Conservation (phyloP, 371 early-diverging fungal genomes). For the Syncephalis fuscata region DNA sequence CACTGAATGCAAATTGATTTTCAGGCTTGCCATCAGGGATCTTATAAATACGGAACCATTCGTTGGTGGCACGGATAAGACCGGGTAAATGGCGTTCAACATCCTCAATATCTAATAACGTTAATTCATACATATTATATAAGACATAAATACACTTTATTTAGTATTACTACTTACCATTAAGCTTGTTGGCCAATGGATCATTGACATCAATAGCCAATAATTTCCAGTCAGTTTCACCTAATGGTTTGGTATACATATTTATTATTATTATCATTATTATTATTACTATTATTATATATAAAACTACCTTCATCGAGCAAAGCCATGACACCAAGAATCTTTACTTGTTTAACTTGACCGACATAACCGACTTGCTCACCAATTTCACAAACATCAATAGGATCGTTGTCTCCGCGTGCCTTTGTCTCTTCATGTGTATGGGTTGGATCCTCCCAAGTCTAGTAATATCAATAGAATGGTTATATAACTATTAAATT, state of each 20-base stretch:
- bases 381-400: slow-evolving; percentile 98
- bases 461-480: slow-evolving; percentile 35
- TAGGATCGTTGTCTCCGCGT: slow-evolving; percentile 95
- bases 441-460: slow-evolving; percentile 96
- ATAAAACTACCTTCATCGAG: slow-evolving; percentile 70
- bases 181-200: slow-evolving; percentile 79
- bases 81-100: slow-evolving; percentile 92
- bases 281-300: not conserved
- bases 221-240: slow-evolving; percentile 99
- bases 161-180: slow-evolving; percentile 24
- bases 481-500: not conserved
- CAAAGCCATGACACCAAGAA: slow-evolving; percentile 94
- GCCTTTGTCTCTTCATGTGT: slow-evolving; percentile 76
- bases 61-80: slow-evolving; percentile 82
- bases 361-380: slow-evolving; percentile 75
- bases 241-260: slow-evolving; percentile 9
- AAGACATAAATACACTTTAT: not conserved
- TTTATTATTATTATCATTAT: not conserved
- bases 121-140: not conserved
- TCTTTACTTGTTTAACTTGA: slow-evolving; percentile 97
- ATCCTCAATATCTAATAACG: slow-evolving; percentile 83
- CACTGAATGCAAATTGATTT: slow-evolving; percentile 96
- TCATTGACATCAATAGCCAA: slow-evolving; percentile 93
- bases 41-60: slow-evolving; percentile 99
- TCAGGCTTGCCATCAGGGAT: slow-evolving; percentile 98